Evolutionary conservation across 768 basidiomycete species (phyloP), one percentile per base, ranked within the genome.

Genomic region (Chlorophyllum brunneum): DNA sequence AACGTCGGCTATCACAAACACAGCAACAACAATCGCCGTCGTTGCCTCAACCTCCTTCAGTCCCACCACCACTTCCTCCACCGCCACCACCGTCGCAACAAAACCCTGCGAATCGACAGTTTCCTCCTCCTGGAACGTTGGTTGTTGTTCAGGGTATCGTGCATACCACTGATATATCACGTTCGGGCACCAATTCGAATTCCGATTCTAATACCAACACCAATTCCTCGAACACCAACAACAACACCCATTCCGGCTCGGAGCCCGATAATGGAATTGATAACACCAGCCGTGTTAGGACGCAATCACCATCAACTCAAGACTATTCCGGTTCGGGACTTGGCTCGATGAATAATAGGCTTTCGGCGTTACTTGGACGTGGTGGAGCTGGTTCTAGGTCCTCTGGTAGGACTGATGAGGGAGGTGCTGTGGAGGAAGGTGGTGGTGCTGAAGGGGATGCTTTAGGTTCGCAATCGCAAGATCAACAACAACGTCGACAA

Each of bases 121-220:
- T 87, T 62, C 85, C 86, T 30, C 82, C 86, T 0, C 82, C 86
- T 0, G 86, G 88, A 11, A 88, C 88, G 2, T 75, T 91, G 2
- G 88, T 91, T 22, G 86, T 91, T 30, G 88, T 91, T 0, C 88
- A 91, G 66, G 88, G 88, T 43, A 86, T 89, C 34, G 87, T 89
- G 0, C 86, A 89, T 56, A 88, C 87, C 0, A 83, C 84, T 3
- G 86, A 88, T 65, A 76, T 79, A 23, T 74, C 82, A 1, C 71
- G 75, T 18, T 51, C 66, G 30, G 50, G 60, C 11, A n/a, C n/a
- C n/a, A n/a, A n/a, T n/a, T n/a, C n/a, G n/a, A 61, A 27, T 29
- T 4, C 29, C 18, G 20, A 10, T 27, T 15, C 38, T 16, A 45
- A 44, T 43, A 9, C 16, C 49, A 34, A 4, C 41, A 23, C 40